Conservation (phyloP, 78 protist species). For the Anaeramoeba ignava region DNA sequence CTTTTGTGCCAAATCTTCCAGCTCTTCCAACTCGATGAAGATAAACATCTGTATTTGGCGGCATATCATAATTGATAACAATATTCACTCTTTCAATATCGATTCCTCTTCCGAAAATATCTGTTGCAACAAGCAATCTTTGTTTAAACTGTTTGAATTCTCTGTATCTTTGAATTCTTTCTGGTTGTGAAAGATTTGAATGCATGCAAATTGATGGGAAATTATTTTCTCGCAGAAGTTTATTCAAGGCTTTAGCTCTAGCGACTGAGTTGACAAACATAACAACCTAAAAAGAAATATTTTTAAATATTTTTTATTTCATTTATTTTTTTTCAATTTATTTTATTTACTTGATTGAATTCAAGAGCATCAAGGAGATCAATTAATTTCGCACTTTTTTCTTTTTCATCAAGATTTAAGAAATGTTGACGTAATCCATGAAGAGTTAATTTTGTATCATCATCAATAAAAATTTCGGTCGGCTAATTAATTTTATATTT, state of each 20-base stretch:
- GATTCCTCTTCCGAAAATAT: constrained; percentile 94
- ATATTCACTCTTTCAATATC: constrained; percentile 94
- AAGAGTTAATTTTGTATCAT: constrained; percentile 79
- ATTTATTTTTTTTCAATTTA: too few relatives aligned
- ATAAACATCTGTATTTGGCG: constrained; percentile 27
- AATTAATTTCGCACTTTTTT: constrained; percentile 78
- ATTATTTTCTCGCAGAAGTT: constrained; percentile 52
- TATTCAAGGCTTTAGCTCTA: constrained; percentile 33
- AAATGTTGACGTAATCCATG: constrained; percentile 95
- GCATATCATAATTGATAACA: constrained; percentile 98
- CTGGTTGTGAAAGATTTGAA: constrained; percentile 57
- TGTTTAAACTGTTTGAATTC: constrained; percentile 82
- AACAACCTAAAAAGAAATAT: constrained; percentile 60
- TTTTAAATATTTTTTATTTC: too few relatives aligned
- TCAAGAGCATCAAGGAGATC: constrained; percentile 90
- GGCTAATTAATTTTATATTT: constrained; percentile 43
- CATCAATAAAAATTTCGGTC: constrained; percentile 77
- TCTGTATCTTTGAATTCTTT: constrained; percentile 54
- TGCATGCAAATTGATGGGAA: constrained; percentile 89
- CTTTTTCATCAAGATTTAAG: constrained; percentile 63
- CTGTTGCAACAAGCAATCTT: constrained; percentile 93
- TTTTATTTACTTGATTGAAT: constrained; percentile 64
- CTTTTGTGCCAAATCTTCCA: constrained; percentile 99
- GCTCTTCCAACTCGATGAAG: constrained; percentile 82
- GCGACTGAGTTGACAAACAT: constrained; percentile 75